Percentiles rank a stretch among this genome's conserved stretches.
Conservation (phyloP, 352 stramenopile species). For the Blastocystis sp. region DNA sequence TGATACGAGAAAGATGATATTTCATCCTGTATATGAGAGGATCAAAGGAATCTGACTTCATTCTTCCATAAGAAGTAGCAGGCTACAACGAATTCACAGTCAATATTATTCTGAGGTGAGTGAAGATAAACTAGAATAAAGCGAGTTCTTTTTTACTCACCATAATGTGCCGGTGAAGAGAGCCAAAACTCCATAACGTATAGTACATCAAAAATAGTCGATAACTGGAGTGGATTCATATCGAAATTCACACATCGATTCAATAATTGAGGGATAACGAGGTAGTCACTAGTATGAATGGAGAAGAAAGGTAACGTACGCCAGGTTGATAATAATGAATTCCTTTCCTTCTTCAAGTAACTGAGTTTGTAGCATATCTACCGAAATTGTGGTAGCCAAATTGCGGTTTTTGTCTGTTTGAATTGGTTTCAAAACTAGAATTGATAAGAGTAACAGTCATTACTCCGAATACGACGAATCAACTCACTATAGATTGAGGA, state of each 20-base stretch:
- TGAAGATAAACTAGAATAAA: conserved; percentile 23
- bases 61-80: conserved; percentile 41
- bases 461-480: background rate
- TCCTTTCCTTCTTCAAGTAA: conserved; percentile 14
- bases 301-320: background rate
- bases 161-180: background rate
- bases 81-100: background rate
- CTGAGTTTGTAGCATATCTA: background rate
- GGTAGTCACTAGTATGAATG: background rate
- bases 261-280: background rate
- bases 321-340: conserved; percentile 17
- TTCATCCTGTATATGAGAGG: background rate
- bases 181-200: conserved; percentile 4
- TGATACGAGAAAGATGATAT: background rate
- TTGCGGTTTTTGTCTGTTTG: background rate
- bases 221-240: background rate
- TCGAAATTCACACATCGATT: conserved; percentile 27
- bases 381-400: background rate
- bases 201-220: background rate
- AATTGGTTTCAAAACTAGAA: background rate
- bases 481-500: background rate
- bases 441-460: background rate
- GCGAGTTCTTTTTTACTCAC: background rate
- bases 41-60: background rate
- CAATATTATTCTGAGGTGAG: background rate